phyloP scores from a whole-genome alignment of 345 rosid genomes.

The Rubroshorea leprosula region DNA sequence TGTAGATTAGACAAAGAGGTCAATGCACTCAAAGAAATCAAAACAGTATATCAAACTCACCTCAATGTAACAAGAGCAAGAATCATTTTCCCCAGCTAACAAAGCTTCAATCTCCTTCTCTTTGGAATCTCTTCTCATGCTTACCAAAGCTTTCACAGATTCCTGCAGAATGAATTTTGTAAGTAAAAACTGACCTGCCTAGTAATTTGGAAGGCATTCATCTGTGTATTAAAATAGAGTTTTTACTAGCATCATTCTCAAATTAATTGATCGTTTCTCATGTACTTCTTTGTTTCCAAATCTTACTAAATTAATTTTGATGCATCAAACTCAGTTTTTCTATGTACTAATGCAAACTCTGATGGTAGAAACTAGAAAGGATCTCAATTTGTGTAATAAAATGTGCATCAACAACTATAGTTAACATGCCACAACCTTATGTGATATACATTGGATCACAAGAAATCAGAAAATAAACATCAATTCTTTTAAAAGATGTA shows the following conservation, averaged over 20 bases:
- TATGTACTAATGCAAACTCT: too few species aligned
- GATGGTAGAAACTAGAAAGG: too few species aligned
- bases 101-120: conserved; percentile 92
- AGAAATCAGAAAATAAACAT: conserved; percentile 2
- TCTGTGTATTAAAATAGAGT: background rate
- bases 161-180: conserved; percentile 42
- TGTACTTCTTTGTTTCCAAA: too few species aligned
- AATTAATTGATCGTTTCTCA: too few species aligned
- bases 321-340: background rate
- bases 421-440: background rate
- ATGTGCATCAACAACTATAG: background rate
- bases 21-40: conserved; percentile 4
- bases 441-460: background rate
- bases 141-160: conserved; percentile 51
- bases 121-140: conserved; percentile 74
- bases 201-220: background rate
- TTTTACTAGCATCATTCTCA: too few species aligned
- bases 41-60: conserved; percentile 22
- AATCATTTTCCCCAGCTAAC: conserved; percentile 74
- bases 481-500: background rate
- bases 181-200: background rate
- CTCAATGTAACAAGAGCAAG: conserved; percentile 82
- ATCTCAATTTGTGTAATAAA: too few species aligned
- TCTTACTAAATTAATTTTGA: background rate
- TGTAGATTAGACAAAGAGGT: background rate